phyloP scores from a whole-genome alignment of 1,284 basidiomycete species.

The Pseudozyma pruni region DNA sequence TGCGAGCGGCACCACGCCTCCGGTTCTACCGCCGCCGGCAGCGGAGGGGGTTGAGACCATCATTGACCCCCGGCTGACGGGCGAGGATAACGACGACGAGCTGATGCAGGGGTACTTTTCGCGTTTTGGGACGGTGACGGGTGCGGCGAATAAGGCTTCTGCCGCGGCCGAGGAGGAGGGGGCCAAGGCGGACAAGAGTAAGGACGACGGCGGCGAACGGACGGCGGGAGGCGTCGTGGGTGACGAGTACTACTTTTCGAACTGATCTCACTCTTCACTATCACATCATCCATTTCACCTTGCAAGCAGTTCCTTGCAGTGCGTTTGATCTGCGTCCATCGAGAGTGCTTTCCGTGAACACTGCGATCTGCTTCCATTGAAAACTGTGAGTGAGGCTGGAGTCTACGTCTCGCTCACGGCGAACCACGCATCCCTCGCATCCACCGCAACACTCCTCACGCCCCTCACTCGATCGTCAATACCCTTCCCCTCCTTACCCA shows the following conservation, averaged over 20 bases:
- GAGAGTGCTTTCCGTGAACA: no score
- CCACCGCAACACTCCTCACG: conserved; percentile 58
- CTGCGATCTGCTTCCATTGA: no score
- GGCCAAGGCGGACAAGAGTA: neutral
- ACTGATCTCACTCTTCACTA: conserved; percentile 1
- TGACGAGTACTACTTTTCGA: conserved; percentile 43
- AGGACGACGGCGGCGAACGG: neutral
- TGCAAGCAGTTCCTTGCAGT: no score
- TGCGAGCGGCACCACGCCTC: neutral
- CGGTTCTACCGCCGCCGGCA: neutral
- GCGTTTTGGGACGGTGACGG: conserved; percentile 33
- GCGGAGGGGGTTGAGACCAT: neutral
- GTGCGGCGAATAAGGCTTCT: neutral
- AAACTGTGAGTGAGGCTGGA: neutral
- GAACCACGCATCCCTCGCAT: conserved; percentile 59
- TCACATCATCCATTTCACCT: neutral
- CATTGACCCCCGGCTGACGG: conserved; percentile 11
- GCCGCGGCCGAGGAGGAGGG: neutral
- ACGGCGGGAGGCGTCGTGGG: conserved; percentile 6
- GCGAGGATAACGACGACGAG: neutral
- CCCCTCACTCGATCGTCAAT: conserved; percentile 57
- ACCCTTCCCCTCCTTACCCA: conserved; percentile 70
- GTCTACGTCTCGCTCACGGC: conserved; percentile 25
- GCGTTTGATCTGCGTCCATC: no score
- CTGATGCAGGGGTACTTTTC: conserved; percentile 19